Base-by-base conservation (phyloP, 2,329 filamentous ascomycete species). In the Aspergillus novofumigatus region DNA sequence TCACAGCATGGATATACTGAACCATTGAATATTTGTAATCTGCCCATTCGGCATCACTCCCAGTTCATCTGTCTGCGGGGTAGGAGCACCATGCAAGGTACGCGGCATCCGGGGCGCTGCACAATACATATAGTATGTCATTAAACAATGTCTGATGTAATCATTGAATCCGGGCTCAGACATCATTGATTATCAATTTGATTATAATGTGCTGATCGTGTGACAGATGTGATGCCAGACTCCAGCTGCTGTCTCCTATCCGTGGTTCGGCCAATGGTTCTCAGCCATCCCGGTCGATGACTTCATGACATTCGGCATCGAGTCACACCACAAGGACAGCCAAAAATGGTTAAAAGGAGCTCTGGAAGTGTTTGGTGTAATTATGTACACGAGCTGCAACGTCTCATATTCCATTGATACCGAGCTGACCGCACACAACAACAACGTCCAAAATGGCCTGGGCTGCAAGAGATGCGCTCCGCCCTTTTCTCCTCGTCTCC, bases 401-500 rank as follows among this genome's bases (percentile, higher is more conserved):
- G 6, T 7, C 14, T 17, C 32, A 17, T 38, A 17, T 17, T 38
- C 32, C 3, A 38, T n/a, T 38, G 2, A 3, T 7, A 38, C 6
- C 14, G 32, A 38, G 32, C 14, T 38, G 32, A 38, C 32, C 14
- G 14, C 14, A 38, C 32, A 6, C 32, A 38, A 6, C 5, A 38
- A 38, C 32, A n/a, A 38, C 32, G 14, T 38, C 32, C 5, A 38
- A 35, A 17, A 38, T 38, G 32, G 32, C 32, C 14, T 38, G 32
- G 32, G 6, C 14, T n/a, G 3, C 14, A 17, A 38, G 32, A 38
- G 32, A 38, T 6, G 20, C 28, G 29, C 52, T 62, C 49, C 58
- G 55, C 6, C 55, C 56, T 2, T 23, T 62, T 29, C 45, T 62
- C 5, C 59, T 62, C 38, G 35, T 53, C 2, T 35, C 57, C 28